Percentiles rank a stretch among this genome's conserved stretches.
These are phyloP conservation scores for Colletotrichum spaethianum DNA, from an alignment of 2,329 filamentous ascomycete genomes.

Conservation along the genomic window DNA sequence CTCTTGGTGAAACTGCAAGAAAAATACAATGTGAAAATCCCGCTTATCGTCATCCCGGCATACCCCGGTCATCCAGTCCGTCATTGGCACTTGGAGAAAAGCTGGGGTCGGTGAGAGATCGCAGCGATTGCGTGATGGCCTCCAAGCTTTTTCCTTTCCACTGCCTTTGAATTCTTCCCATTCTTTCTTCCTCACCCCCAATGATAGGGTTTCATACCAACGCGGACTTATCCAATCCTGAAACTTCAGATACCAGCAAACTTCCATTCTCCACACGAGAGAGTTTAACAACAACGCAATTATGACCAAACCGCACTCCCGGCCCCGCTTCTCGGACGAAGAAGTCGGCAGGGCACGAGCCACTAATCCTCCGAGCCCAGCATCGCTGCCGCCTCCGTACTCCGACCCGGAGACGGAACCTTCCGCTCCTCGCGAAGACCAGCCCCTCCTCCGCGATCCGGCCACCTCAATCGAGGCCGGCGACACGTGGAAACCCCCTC, in stretches of 20 bases:
- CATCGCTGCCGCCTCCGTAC: constrained; percentile 23
- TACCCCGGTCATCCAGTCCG: constrained; percentile 12
- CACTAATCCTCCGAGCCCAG: background rate
- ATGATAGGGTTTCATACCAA: background rate
- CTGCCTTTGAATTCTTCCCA: background rate
- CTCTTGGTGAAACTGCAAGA: constrained; percentile 15
- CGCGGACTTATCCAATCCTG: background rate
- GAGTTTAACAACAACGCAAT: background rate
- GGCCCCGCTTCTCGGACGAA: constrained; percentile 32
- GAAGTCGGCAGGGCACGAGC: constrained; percentile 26
- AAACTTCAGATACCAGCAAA: constrained; percentile 5
- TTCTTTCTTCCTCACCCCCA: background rate
- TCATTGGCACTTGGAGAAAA: constrained; percentile 1
- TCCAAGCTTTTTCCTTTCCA: background rate
- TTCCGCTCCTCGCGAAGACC: constrained; percentile 39
- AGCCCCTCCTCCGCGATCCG: constrained; percentile 45
- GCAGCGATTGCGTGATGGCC: constrained; percentile 20
- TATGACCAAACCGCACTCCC: constrained; percentile 1
- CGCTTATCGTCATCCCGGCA: constrained; percentile 22
- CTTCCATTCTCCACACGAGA: background rate
- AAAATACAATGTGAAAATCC: background rate
- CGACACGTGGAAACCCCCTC: constrained; percentile 61
- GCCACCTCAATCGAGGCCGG: constrained; percentile 21
- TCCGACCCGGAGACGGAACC: constrained; percentile 9
- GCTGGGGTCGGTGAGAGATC: background rate